A percentile compares a stretch with the other conserved stretches of the same genome.
These are phyloP conservation scores for Candida tibetensis DNA, from an alignment of 805 yeast species.

Conservation along the genomic window DNA sequence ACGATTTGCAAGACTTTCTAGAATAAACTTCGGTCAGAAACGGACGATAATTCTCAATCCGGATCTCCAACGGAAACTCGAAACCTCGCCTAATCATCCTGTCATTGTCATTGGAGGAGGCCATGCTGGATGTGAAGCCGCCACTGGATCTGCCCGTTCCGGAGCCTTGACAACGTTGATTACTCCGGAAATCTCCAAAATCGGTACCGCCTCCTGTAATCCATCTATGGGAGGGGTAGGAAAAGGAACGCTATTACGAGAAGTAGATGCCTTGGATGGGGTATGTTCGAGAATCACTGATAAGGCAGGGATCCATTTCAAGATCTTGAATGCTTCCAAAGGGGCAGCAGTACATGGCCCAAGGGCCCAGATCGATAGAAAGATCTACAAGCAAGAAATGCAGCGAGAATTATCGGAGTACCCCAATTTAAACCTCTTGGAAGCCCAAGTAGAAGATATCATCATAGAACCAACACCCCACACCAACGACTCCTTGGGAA, in stretches of 20 bases:
- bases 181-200: conserved; percentile 70
- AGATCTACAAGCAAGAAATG: conserved; percentile 76
- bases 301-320: conserved; percentile 88
- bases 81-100: conserved; percentile 33
- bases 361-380: conserved; percentile 91
- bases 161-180: conserved; percentile 71
- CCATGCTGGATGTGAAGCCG: conserved; percentile 98
- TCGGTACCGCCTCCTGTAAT: conserved; percentile 95
- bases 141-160: conserved; percentile 84
- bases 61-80: conserved; percentile 4
- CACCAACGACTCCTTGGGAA: conserved; percentile 32
- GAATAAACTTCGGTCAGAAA: too few species aligned
- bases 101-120: conserved; percentile 96
- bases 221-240: conserved; percentile 99
- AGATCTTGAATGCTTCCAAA: conserved; percentile 76
- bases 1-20: too few species aligned
- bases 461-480: conserved; percentile 50
- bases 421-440: conserved; percentile 54
- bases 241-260: conserved; percentile 87
- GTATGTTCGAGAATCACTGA: conserved; percentile 85
- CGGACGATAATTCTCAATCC: too few species aligned
- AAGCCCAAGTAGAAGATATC: conserved; percentile 83
- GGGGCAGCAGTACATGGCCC: conserved; percentile 99
- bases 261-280: conserved; percentile 96
- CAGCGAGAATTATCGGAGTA: conserved; percentile 58